These are phyloP conservation scores for Xylariaceae sp. DNA, from an alignment of 2,329 filamentous ascomycete genomes.

Conservation along the genomic window DNA sequence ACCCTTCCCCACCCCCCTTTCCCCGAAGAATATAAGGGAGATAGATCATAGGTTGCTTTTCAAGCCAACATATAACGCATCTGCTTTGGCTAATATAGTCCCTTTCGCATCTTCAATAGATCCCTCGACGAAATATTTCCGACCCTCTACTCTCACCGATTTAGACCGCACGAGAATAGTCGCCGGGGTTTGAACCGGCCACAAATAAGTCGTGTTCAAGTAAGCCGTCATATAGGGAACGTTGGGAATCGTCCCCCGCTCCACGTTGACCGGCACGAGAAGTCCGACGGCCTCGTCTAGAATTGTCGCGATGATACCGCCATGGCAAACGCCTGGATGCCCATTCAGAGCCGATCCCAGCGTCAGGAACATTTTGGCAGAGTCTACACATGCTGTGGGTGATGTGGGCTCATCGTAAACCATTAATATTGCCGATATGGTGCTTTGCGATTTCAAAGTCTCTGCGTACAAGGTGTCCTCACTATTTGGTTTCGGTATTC, in stretches of 20 bases:
- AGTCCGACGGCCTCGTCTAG: slow-evolving; percentile 61
- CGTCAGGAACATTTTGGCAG: slow-evolving; percentile 39
- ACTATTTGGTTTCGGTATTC: slow-evolving; percentile 40
- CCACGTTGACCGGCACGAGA: slow-evolving; percentile 47
- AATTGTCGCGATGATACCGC: slow-evolving; percentile 60
- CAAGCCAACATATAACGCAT: slow-evolving; percentile 52
- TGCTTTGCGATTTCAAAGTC: slow-evolving; percentile 53
- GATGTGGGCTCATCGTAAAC: slow-evolving; percentile 43
- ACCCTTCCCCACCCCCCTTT: too few relatives aligned
- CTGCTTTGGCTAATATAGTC: slow-evolving; percentile 51
- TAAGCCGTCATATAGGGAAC: slow-evolving; percentile 50
- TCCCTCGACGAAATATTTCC: slow-evolving; percentile 55
- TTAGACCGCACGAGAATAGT: slow-evolving; percentile 50
- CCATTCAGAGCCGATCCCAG: slow-evolving; percentile 59
- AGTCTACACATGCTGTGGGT: slow-evolving; percentile 30
- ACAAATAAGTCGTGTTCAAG: slow-evolving; percentile 57
- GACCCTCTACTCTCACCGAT: slow-evolving; percentile 50
- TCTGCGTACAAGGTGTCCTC: slow-evolving; percentile 57
- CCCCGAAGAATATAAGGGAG: not conserved
- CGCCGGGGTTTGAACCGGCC: slow-evolving; percentile 53
- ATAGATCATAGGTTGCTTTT: slow-evolving; percentile 17
- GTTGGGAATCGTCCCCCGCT: slow-evolving; percentile 18
- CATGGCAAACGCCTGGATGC: slow-evolving; percentile 55
- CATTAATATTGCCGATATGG: slow-evolving; percentile 49
- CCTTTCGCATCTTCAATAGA: slow-evolving; percentile 53